Base-by-base conservation (phyloP, 2,329 filamentous ascomycete genomes). In the Volutella citrinella region DNA sequence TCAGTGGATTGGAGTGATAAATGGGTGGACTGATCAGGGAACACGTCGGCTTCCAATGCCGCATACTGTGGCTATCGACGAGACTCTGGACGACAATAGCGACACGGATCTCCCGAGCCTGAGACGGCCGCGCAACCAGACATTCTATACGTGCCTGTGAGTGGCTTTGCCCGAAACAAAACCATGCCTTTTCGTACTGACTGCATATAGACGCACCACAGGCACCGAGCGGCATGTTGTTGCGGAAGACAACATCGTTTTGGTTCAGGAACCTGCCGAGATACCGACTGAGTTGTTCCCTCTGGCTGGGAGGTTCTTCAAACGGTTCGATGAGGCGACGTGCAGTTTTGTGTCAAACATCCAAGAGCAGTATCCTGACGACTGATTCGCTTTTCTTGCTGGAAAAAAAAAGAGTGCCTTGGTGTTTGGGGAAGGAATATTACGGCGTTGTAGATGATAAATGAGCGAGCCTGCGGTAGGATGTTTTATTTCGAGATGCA, bases 301-400 rank as follows among this genome's bases (percentile, higher is more conserved):
- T 27, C 63, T 86, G 46, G 87, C 89, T 4, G 93, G 93, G 1
- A 84, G 82, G 50, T 87, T 87, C 60, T 97, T 98, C 61, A 94
- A 87, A 61, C 73, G 88, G 25, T 97, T 89, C 71, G 87, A 96
- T 60, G 54, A 59, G 5, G 66, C 65, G 20, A 70, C 63, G 1
- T 78, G 78, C 46, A 70, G 64, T 5, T 98, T 97, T 64, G 73
- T 95, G 19, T 95, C 88, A 49, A 97, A 96, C 59, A 55, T 76
- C 19, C 63, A 65, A 48, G 87, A 94, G 49, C 80, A 90, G 53
- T 96, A 89, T 60, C 91, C 91, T 1, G 84, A 95, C 55, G 87
- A 94, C 61, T 95, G 45, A 55, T n/a, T n/a, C n/a, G n/a, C n/a
- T n/a, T n/a, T n/a, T n/a, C n/a, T n/a, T n/a, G n/a, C n/a, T n/a